Evolutionary conservation across 2,329 filamentous ascomycete species (phyloP).

Genomic region (Cytospora schulzeri): DNA sequence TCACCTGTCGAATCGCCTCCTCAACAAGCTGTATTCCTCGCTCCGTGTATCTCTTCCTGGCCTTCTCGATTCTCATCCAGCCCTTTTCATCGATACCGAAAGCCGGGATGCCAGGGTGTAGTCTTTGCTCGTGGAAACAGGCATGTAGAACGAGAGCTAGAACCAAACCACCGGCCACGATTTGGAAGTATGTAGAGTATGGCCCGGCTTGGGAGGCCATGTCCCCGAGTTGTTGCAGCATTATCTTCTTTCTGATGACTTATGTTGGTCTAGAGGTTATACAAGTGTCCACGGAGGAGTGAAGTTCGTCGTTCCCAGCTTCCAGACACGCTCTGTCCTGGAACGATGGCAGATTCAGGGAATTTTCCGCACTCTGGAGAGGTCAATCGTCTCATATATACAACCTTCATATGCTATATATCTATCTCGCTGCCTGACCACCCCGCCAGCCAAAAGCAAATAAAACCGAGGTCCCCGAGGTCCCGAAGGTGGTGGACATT

Average conservation of each 20-base stretch:
- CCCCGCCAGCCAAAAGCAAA: neutral
- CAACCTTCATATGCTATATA: neutral
- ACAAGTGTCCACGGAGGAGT: neutral
- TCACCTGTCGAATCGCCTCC: constrained; percentile 7
- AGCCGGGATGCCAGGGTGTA: constrained; percentile 6
- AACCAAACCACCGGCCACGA: neutral
- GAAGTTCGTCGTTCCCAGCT: neutral
- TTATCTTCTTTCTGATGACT: neutral
- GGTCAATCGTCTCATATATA: neutral
- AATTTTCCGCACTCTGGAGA: neutral
- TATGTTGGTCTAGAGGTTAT: neutral
- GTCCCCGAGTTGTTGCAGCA: constrained; percentile 8
- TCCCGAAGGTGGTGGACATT: neutral
- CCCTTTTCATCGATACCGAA: constrained; percentile 12
- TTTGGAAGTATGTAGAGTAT: neutral
- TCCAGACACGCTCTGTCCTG: neutral
- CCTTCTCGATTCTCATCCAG: constrained; percentile 15
- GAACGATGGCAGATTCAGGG: neutral
- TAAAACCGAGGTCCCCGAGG: neutral
- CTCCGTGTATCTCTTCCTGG: constrained; percentile 2
- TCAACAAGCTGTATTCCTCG: constrained; percentile 10
- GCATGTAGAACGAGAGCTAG: constrained; percentile 5
- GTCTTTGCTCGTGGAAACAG: constrained; percentile 3
- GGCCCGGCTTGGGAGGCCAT: constrained; percentile 8
- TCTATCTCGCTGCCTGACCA: neutral